A percentile compares a stretch with the other conserved stretches of the same genome.
These are phyloP conservation scores for Alternaria burnsii DNA, from an alignment of 2,329 filamentous ascomycete genomes.

Conservation along the genomic window DNA sequence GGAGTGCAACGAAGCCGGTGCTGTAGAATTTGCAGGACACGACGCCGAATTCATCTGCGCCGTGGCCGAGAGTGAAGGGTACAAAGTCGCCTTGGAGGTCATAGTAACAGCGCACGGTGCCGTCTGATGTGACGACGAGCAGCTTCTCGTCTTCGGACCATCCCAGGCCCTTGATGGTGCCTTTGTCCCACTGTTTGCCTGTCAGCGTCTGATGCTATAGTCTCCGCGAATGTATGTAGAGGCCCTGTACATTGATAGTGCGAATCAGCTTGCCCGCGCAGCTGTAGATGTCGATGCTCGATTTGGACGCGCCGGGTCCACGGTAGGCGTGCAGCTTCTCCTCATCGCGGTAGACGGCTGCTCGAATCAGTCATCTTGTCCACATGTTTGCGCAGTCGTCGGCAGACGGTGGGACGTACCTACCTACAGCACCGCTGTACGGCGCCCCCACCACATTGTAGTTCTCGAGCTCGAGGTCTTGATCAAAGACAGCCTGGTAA, in stretches of 20 bases:
- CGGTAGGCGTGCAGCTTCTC: slow-evolving; percentile 82
- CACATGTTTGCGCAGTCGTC: slow-evolving; percentile 5
- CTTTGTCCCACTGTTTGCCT: slow-evolving; percentile 78
- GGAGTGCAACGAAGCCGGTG: slow-evolving; percentile 88
- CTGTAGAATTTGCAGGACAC: slow-evolving; percentile 91
- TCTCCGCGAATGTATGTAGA: slow-evolving; percentile 5
- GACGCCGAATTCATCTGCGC: slow-evolving; percentile 87
- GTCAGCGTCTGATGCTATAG: slow-evolving; percentile 19
- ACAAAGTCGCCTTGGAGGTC: slow-evolving; percentile 95
- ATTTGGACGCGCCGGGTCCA: slow-evolving; percentile 74
- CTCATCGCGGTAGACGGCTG: slow-evolving; percentile 89
- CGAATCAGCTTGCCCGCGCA: slow-evolving; percentile 88
- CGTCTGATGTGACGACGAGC: slow-evolving; percentile 86
- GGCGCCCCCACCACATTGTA: slow-evolving; percentile 91
- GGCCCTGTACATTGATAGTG: slow-evolving; percentile 68
- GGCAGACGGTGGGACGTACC: slow-evolving; percentile 27
- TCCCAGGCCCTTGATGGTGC: slow-evolving; percentile 83
- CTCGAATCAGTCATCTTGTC: slow-evolving; percentile 36
- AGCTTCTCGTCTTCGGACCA: slow-evolving; percentile 97
- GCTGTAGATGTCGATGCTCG: slow-evolving; percentile 93
- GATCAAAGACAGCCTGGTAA: slow-evolving; percentile 92
- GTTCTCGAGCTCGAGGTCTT: slow-evolving; percentile 93
- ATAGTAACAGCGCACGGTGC: slow-evolving; percentile 87
- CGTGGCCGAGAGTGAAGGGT: slow-evolving; percentile 89
- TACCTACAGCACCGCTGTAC: slow-evolving; percentile 93